Conservation (phyloP, 306 rosid genomes). For the Rosa lucieae region DNA sequence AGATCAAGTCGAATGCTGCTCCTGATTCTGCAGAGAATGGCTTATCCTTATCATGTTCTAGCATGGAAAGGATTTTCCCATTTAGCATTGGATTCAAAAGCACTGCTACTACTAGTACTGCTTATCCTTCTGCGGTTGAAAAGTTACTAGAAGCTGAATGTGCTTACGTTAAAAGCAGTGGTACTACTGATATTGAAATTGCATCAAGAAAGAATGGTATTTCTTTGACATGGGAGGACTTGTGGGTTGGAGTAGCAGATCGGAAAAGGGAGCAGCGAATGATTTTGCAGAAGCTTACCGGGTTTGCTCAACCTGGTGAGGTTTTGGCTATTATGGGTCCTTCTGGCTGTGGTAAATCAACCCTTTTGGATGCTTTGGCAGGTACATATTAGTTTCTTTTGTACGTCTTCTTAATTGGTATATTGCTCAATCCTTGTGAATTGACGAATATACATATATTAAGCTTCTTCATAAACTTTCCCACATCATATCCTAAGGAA, state of each 20-base stretch:
- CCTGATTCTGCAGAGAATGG: constrained; percentile 19
- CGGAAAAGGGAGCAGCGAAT: constrained; percentile 16
- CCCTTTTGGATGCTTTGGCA: constrained; percentile 54
- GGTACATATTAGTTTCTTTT: constrained; percentile 19
- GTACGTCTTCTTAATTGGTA: no score
- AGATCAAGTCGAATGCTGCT: not conserved
- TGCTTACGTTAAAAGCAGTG: not conserved
- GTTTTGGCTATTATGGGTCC: constrained; percentile 80
- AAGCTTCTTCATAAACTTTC: no score
- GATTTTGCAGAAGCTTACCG: constrained; percentile 37
- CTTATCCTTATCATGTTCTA: not conserved
- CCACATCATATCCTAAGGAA: no score
- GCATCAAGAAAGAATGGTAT: not conserved
- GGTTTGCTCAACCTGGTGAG: constrained; percentile 59
- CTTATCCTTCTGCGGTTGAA: not conserved
- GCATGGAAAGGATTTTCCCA: constrained; percentile 22
- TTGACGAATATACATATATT: no score
- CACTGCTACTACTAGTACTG: not conserved
- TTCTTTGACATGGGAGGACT: constrained; percentile 35
- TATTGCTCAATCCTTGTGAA: no score
- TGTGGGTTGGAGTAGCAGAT: constrained; percentile 31
- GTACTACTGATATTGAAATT: not conserved
- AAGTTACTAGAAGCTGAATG: not conserved
- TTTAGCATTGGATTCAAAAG: constrained; percentile 12
- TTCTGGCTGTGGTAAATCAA: constrained; percentile 69